Evolutionary conservation across 202 grass and related monocot genomes (phyloP).

Genomic region (Saccharum hybrid): DNA sequence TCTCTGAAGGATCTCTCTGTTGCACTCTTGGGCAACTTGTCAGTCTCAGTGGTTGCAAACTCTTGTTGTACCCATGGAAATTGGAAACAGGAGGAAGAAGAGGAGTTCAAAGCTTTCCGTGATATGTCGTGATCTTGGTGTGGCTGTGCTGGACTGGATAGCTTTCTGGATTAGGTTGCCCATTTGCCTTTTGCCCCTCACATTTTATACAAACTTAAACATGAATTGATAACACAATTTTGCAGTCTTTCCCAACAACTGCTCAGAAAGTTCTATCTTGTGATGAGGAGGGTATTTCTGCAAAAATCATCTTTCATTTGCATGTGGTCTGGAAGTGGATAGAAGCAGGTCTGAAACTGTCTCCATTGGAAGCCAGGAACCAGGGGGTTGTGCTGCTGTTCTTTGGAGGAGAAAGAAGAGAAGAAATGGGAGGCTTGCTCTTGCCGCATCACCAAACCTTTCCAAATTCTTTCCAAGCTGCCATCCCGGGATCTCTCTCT

Average conservation of each 20-base stretch:
- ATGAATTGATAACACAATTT: not conserved
- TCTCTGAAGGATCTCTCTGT: slow-evolving; percentile 55
- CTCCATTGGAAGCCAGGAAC: not conserved
- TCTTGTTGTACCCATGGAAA: slow-evolving; percentile 18
- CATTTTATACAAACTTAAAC: not conserved
- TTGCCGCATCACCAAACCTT: slow-evolving; percentile 44
- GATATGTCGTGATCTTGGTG: not conserved
- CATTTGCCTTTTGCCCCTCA: not conserved
- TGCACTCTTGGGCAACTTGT: slow-evolving; percentile 58
- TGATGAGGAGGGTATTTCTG: not conserved
- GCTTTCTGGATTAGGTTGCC: slow-evolving; percentile 40
- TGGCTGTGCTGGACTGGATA: slow-evolving; percentile 5
- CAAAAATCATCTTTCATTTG: not conserved
- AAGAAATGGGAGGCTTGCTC: slow-evolving; percentile 38
- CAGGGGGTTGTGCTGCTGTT: not conserved
- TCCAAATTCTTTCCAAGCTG: not conserved
- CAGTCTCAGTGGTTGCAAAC: slow-evolving; percentile 58
- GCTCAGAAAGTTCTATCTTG: not conserved
- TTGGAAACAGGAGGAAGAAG: not conserved
- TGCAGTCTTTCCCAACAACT: not conserved
- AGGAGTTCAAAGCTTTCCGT: slow-evolving; percentile 23
- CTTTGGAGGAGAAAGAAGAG: slow-evolving; percentile 11
- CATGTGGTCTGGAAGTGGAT: slow-evolving; percentile 50
- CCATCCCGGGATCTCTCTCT: slow-evolving; percentile 2
- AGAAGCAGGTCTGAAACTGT: slow-evolving; percentile 3